Base-by-base conservation (phyloP, 257 asterid species). In the Lantana camara region DNA sequence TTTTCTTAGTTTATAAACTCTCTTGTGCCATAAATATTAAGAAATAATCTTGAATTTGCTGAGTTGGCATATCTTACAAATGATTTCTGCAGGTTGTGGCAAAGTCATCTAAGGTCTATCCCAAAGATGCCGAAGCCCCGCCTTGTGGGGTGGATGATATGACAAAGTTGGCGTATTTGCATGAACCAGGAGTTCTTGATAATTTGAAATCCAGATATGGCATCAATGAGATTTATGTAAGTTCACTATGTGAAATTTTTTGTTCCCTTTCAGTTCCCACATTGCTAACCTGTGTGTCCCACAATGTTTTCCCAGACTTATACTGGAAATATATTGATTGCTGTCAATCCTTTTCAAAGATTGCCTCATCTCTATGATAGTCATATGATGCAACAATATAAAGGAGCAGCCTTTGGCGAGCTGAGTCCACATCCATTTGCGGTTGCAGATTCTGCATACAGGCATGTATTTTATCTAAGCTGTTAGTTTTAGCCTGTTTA, bases 391-490 rank as follows among this genome's bases (percentile, higher is more conserved):
- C 78, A 88, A 66, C 77, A 84, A 61, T 84, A 81, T 60, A 81
- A 84, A 74, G 85, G 85, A 60, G 79, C 83, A 19, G 78, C 78
- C 63, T 73, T 84, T 63, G 88, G 91, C 37, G 88, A 84, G 42
- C 64, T 84, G 56, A 89, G 96, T 76, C 96, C 92, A n/a, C 96
- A 89, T 53, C 96, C 95, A 51, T 89, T 85, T 70, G 96, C 96
- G 60, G 84, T 89, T 71, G 96, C 95, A 61, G 96, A 89, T 80
- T 85, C 88, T 57, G 96, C 92, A 60, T 89, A 85, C 87, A 83
- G 95, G 96, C 85, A 66, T 55, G 77, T 54, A n/a, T 9, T 52
- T 32, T 7, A 38, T 47, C 22, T 42, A n/a, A 22, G 35, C 29
- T 15, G 14, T 51, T 51, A 70, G 60, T 27, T 80, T 53, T 32